Conservation (phyloP, 306 rosid species). For the Cucumis cinereus region DNA sequence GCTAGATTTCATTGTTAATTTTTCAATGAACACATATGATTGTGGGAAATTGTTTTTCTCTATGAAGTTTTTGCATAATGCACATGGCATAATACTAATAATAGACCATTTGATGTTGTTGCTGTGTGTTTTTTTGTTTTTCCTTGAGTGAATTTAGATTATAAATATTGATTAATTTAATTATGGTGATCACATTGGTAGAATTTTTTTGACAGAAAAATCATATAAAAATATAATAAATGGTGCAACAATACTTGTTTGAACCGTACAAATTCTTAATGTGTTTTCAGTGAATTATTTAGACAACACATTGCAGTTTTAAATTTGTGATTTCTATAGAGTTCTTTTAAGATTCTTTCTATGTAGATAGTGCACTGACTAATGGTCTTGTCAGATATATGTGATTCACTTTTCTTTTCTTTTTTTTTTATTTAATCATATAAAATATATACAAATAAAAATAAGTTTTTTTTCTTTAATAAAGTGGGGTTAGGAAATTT, state of each 20-base stretch:
- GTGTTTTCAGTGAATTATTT: neutral
- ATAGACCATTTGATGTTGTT: neutral
- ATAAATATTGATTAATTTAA: neutral
- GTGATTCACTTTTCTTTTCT: neutral
- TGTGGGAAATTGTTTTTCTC: neutral
- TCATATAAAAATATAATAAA: neutral
- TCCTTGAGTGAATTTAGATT: neutral
- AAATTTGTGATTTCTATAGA: neutral
- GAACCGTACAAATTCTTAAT: neutral
- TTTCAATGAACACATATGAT: neutral
- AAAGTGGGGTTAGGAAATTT: neutral
- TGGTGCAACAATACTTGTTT: neutral
- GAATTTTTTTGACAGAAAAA: neutral
- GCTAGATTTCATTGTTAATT: neutral
- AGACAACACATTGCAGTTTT: neutral
- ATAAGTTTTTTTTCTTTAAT: neutral
- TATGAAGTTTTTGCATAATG: neutral
- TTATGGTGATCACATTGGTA: neutral
- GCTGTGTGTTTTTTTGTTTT: neutral
- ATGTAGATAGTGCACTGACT: constrained; percentile 3
- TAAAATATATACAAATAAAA: neutral
- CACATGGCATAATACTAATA: neutral
- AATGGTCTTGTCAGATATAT: constrained; percentile 2
- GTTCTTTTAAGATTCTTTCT: constrained; percentile 2
- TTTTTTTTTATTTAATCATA: neutral